These are phyloP conservation scores for Immersiella caudata DNA, from an alignment of 495 filamentous ascomycete species.

Conservation along the genomic window DNA sequence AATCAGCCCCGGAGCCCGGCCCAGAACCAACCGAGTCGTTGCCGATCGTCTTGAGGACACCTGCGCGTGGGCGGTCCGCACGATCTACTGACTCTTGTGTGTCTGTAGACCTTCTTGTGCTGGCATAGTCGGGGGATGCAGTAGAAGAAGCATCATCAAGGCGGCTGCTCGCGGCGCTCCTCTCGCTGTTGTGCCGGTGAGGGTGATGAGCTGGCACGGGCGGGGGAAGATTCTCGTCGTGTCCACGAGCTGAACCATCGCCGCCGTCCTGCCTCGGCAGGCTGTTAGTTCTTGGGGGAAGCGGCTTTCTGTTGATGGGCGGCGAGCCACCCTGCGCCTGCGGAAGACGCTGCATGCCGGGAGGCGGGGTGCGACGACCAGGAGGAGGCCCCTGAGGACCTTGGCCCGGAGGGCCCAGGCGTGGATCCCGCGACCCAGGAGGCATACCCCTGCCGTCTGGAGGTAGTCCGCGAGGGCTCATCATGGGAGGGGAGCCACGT, in stretches of 20 bases:
- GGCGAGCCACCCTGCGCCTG: slow-evolving; percentile 38
- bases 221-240: slow-evolving; percentile 61
- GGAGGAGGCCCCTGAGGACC: slow-evolving; percentile 13
- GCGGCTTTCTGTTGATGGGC: slow-evolving; percentile 59
- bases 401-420: slow-evolving; percentile 17
- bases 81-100: slow-evolving; percentile 64
- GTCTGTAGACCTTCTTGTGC: slow-evolving; percentile 66
- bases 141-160: slow-evolving; percentile 56
- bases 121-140: slow-evolving; percentile 64
- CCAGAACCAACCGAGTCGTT: slow-evolving; percentile 43
- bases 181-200: slow-evolving; percentile 39
- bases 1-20: slow-evolving; percentile 8
- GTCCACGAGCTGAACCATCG: slow-evolving; percentile 41
- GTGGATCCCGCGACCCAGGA: slow-evolving; percentile 23
- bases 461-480: slow-evolving; percentile 34
- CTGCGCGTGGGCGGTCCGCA: slow-evolving; percentile 74
- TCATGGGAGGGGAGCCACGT: slow-evolving; percentile 26
- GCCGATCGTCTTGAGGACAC: slow-evolving; percentile 81
- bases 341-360: slow-evolving; percentile 31
- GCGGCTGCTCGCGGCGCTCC: slow-evolving; percentile 43
- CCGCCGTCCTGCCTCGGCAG: slow-evolving; percentile 38
- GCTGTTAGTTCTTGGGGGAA: slow-evolving; percentile 54
- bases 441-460: slow-evolving; percentile 28
- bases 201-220: slow-evolving; percentile 22
- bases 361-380: slow-evolving; percentile 44